These are phyloP conservation scores for Clathrospora elynae DNA, from an alignment of 2,329 filamentous ascomycete species.

Conservation along the genomic window DNA sequence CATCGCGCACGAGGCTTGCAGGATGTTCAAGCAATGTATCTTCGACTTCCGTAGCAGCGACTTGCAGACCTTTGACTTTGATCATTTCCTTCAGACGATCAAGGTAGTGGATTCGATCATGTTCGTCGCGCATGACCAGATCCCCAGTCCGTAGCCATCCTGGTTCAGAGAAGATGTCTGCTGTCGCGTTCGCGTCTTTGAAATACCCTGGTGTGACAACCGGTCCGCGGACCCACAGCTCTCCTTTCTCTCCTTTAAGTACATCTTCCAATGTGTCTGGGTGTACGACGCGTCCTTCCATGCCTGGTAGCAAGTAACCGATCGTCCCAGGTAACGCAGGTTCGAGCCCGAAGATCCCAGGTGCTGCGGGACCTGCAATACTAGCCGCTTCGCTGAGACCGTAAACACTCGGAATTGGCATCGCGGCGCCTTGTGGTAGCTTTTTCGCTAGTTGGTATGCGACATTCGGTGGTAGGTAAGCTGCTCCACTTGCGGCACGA, in stretches of 20 bases:
- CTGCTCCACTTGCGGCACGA: slow-evolving; percentile 31
- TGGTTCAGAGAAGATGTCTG: slow-evolving; percentile 34
- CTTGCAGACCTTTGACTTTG: slow-evolving; percentile 57
- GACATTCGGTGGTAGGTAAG: slow-evolving; percentile 38
- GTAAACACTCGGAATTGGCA: slow-evolving; percentile 36
- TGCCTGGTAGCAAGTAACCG: slow-evolving; percentile 38
- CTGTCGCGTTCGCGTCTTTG: slow-evolving; percentile 34
- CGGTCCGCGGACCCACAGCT: slow-evolving; percentile 35
- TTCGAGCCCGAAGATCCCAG: slow-evolving; percentile 35
- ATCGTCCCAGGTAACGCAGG: slow-evolving; percentile 30
- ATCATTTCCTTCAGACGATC: slow-evolving; percentile 53
- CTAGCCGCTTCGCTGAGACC: slow-evolving; percentile 38
- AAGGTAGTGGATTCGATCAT: slow-evolving; percentile 36
- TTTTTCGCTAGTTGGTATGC: slow-evolving; percentile 36
- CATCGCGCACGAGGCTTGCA: slow-evolving; percentile 32
- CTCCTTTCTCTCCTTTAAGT: slow-evolving; percentile 29
- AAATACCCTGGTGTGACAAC: slow-evolving; percentile 42
- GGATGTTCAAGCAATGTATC: slow-evolving; percentile 53
- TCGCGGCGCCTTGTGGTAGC: slow-evolving; percentile 30
- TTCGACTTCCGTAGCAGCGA: slow-evolving; percentile 57
- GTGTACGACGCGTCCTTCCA: slow-evolving; percentile 37
- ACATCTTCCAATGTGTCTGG: slow-evolving; percentile 34
- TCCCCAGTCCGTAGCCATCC: slow-evolving; percentile 40
- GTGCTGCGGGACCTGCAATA: slow-evolving; percentile 30
- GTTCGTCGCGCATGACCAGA: slow-evolving; percentile 33